These are phyloP conservation scores for Phytophthora litchii DNA, from an alignment of 352 stramenopile species.

Conservation along the genomic window DNA sequence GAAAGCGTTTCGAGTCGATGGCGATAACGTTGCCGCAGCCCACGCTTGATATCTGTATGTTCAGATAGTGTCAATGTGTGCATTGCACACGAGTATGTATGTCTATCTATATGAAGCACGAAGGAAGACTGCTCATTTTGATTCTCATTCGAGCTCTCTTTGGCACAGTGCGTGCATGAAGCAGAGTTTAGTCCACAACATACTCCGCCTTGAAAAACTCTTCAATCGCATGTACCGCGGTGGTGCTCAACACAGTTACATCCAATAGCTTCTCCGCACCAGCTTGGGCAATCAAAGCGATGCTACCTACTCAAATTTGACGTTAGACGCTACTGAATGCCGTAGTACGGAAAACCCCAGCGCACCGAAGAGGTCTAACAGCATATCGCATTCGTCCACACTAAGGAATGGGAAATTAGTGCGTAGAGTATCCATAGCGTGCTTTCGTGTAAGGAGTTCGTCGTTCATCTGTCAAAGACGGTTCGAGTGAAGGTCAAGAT, in stretches of 20 bases:
- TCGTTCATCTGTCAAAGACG: conserved; percentile 44
- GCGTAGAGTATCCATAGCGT: conserved; percentile 49
- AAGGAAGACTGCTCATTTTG: not conserved
- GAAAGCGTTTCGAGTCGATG: conserved; percentile 62
- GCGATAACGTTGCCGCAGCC: conserved; percentile 29
- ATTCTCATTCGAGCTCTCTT: not conserved
- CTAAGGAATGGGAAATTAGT: conserved; percentile 68
- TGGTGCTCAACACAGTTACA: conserved; percentile 62
- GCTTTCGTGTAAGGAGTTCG: conserved; percentile 50
- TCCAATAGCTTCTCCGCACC: conserved; percentile 62
- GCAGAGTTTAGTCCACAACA: conserved; percentile 44
- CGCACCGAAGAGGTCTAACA: conserved; percentile 79
- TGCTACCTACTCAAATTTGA: conserved; percentile 42
- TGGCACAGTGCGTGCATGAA: no score
- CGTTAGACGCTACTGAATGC: conserved; percentile 3
- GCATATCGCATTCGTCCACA: conserved; percentile 74
- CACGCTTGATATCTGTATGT: conserved; percentile 17
- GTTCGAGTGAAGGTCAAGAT: not conserved
- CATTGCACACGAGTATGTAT: not conserved
- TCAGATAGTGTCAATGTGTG: no score
- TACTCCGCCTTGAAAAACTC: conserved; percentile 80
- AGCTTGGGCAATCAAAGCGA: conserved; percentile 52
- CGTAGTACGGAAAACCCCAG: not conserved
- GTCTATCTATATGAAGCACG: conserved; percentile 10
- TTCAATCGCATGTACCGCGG: conserved; percentile 62